Evolutionary conservation across 768 basidiomycete genomes (phyloP).

Genomic region (Mycena filopes): DNA sequence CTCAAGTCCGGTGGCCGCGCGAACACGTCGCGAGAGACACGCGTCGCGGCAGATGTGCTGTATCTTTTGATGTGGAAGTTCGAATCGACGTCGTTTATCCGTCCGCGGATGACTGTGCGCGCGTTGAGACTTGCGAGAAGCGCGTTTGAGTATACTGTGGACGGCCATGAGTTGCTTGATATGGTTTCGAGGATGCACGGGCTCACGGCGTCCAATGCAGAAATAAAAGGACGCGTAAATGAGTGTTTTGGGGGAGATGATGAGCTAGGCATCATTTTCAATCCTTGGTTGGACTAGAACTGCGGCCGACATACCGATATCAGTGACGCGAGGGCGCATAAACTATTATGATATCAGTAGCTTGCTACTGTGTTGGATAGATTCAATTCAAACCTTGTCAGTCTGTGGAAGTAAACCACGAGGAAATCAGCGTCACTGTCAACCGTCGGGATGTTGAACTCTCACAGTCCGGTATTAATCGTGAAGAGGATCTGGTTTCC

Average conservation of each 20-base stretch:
- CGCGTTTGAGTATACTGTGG: conserved; percentile 42
- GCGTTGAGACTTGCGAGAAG: conserved; percentile 38
- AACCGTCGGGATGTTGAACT: not conserved
- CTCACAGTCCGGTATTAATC: conserved; percentile 62
- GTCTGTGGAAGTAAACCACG: conserved; percentile 30
- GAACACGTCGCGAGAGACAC: conserved; percentile 23
- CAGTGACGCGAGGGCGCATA: conserved; percentile 61
- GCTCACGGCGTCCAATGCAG: conserved; percentile 46
- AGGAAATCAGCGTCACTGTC: conserved; percentile 14
- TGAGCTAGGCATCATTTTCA: conserved; percentile 36
- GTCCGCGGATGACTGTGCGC: conserved; percentile 27
- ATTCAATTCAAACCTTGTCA: conserved; percentile 45
- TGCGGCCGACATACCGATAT: conserved; percentile 54
- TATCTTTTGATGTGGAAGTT: conserved; percentile 31
- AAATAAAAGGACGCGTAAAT: conserved; percentile 48
- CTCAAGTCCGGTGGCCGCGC: not conserved
- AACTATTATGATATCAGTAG: conserved; percentile 33
- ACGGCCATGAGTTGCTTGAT: too few relatives aligned
- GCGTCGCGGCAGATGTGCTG: not conserved
- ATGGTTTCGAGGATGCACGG: too few relatives aligned
- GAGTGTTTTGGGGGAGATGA: conserved; percentile 39
- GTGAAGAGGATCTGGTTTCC: conserved; percentile 60
- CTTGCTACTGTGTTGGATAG: not conserved
- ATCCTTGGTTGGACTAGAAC: too few relatives aligned
- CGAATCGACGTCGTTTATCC: conserved; percentile 32